Evolutionary conservation across 371 early-diverging fungal species (phyloP), one percentile per base, ranked within the genome.

Genomic region (Blakeslea trispora): DNA sequence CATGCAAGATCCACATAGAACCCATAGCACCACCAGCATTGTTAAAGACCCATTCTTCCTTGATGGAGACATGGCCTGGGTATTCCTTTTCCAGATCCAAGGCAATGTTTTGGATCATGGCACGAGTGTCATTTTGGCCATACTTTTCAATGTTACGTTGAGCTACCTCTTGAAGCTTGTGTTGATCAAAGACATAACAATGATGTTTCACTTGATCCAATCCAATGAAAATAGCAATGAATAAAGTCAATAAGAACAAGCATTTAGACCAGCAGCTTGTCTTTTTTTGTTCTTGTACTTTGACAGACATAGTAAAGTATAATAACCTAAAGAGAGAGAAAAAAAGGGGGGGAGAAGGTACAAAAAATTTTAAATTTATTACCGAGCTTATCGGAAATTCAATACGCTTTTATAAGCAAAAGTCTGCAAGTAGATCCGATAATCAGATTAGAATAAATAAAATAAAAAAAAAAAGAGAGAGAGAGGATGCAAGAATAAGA

Each of bases 11-110:
- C 69, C 74, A 80, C 78, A 81, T 81, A 23, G 77, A 57, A n/a
- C 79, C 78, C 81, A 81, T 81, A 34, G 81, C 81, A 59, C 81
- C 81, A 63, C 78, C 79, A 57, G 81, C 81, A 52, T 76, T 78
- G 72, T 78, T 81, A 50, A 81, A 77, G 0, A 80, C 77, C 77
- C 81, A 77, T 55, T 77, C 75, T 50, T 79, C 71, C 57, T 79
- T 69, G 9, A 76, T 22, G 8, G 58, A 10, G 23, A 79, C 58
- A 54, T 79, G 76, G 14, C 77, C 75, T 55, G 80, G 80, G 42
- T 79, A 79, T 43, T 65, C 57, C 48, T 66, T 54, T 22, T 69
- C 65, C 21, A 79, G 55, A 49, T 76, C 76, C 14, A 51, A 18
- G 22, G 76, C 76, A 60, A 79, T 64, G 32, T 59, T 53, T 21